Percentiles rank a stretch among this genome's conserved stretches.
phyloP scores from a whole-genome alignment of 2,329 filamentous ascomycete species.

The Boeremia exigua region DNA sequence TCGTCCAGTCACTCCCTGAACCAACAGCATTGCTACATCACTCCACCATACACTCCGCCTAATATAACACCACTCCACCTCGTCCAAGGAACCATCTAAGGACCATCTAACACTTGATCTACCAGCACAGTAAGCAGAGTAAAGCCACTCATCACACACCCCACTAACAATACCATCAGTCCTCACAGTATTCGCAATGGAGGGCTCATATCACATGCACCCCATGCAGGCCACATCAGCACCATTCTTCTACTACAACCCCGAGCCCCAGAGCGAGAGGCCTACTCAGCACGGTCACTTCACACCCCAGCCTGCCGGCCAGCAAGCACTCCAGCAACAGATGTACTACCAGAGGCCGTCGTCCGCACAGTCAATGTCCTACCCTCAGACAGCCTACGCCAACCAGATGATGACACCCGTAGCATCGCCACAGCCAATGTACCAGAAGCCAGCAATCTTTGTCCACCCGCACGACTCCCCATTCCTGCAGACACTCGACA shows the following conservation, averaged over 20 bases:
- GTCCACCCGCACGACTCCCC: slow-evolving; percentile 64
- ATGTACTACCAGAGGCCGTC: slow-evolving; percentile 61
- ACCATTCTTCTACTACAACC: slow-evolving; percentile 86
- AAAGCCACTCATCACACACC: background rate
- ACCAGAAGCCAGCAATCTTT: slow-evolving; percentile 77
- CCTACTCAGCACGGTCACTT: slow-evolving; percentile 76
- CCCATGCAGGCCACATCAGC: slow-evolving; percentile 67
- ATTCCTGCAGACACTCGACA: slow-evolving; percentile 70
- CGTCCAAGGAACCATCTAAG: slow-evolving; percentile 17
- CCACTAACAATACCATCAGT: slow-evolving; percentile 20
- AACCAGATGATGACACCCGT: slow-evolving; percentile 74
- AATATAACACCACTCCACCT: slow-evolving; percentile 32
- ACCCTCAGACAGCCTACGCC: slow-evolving; percentile 60
- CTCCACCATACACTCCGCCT: slow-evolving; percentile 30
- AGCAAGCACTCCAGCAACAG: slow-evolving; percentile 50
- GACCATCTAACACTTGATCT: slow-evolving; percentile 18
- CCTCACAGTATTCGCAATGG: slow-evolving; percentile 61
- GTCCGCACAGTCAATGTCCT: slow-evolving; percentile 65
- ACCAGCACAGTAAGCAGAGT: slow-evolving; percentile 26
- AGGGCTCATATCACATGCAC: slow-evolving; percentile 64
- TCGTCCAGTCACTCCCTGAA: slow-evolving; percentile 51
- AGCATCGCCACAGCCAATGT: slow-evolving; percentile 74
- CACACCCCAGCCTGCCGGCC: slow-evolving; percentile 60
- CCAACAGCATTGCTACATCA: slow-evolving; percentile 29
- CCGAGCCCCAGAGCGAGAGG: slow-evolving; percentile 72